A percentile compares a stretch with the other conserved stretches of the same genome.
These are phyloP conservation scores for Talaromyces sp. DNA, from an alignment of 2,329 filamentous ascomycete species.

Conservation along the genomic window DNA sequence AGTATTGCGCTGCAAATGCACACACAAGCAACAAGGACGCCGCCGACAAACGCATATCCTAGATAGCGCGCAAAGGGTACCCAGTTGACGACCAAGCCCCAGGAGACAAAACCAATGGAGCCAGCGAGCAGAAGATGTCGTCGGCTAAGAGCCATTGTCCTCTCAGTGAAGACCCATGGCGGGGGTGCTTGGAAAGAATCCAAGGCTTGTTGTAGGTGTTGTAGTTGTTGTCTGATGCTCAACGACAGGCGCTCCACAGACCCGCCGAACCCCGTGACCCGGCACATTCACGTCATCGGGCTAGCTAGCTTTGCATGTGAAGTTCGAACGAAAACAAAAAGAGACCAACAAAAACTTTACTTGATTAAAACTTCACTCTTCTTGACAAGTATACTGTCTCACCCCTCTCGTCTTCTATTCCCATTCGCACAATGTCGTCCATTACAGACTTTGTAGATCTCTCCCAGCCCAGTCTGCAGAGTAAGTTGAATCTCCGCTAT, in stretches of 20 bases:
- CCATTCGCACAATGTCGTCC: slow-evolving; percentile 29
- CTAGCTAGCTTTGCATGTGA: slow-evolving; percentile 6
- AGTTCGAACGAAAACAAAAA: neutral
- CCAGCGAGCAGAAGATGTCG: slow-evolving; percentile 43
- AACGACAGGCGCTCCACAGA: neutral
- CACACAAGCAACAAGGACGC: slow-evolving; percentile 55
- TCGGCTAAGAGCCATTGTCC: slow-evolving; percentile 47
- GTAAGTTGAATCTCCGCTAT: slow-evolving; percentile 46
- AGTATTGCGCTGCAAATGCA: slow-evolving; percentile 58
- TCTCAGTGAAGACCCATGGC: slow-evolving; percentile 35
- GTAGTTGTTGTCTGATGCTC: neutral
- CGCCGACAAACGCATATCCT: slow-evolving; percentile 75
- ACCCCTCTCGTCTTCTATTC: neutral
- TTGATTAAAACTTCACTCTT: neutral
- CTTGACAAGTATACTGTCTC: neutral
- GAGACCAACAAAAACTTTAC: slow-evolving; percentile 1
- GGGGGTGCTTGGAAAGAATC: slow-evolving; percentile 20
- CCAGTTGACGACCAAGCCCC: slow-evolving; percentile 82
- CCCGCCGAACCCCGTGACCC: slow-evolving; percentile 11
- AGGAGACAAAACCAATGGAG: slow-evolving; percentile 63
- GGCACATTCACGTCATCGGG: slow-evolving; percentile 9
- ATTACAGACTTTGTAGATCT: slow-evolving; percentile 55
- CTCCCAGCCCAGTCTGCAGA: slow-evolving; percentile 60
- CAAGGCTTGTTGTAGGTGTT: neutral
- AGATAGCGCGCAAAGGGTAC: slow-evolving; percentile 77